Base-by-base conservation (phyloP, 805 yeast genomes). In the Wickerhamiella shivajii region DNA sequence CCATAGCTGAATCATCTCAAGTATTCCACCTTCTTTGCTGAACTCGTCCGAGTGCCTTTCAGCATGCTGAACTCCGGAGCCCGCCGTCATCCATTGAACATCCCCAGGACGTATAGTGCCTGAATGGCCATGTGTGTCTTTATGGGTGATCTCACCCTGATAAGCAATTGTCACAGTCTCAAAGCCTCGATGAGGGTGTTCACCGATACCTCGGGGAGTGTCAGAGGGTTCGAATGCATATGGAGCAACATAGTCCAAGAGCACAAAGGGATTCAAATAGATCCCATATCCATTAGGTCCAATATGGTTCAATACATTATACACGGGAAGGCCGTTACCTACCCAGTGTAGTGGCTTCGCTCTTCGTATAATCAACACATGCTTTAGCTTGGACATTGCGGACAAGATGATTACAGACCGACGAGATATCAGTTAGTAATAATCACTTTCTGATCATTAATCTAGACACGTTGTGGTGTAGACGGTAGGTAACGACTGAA, bases 81-180 rank as follows among this genome's bases (percentile, higher is more conserved):
- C 93, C 5, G 93, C 93, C 22, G 93, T 81, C 93, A 81, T 81
- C 53, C 81, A 80, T 55, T 81, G 94, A 44, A 81, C 59, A 52
- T 80, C 93, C 36, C 93, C 93, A 5, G 80, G 70, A 40, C 68
- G 63, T 33, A 81, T 56, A 18, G 80, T 63, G 33, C 93, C 93
- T 32, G 66, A 63, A n/a, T 76, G 61, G 1, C 93, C 93, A 3
- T 90, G 77, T 57, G 81, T 80, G 52, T 81, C 94, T 49, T 77
- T 84, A 51, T 77, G 90, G 5, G 79, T 77, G 52, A 77, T 55
- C 42, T 64, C 67, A 25, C 85, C 85, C 33, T 67, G 60, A 38
- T 69, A 54, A 35, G 77, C 55, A 42, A 73, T 64, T 1, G 84
- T 74, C 38, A 77, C 67, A 15, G 87, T 77, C 49, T 77, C 83